Evolutionary conservation across 2,329 filamentous ascomycete genomes (phyloP).

Genomic region (Ustulina deusta): DNA sequence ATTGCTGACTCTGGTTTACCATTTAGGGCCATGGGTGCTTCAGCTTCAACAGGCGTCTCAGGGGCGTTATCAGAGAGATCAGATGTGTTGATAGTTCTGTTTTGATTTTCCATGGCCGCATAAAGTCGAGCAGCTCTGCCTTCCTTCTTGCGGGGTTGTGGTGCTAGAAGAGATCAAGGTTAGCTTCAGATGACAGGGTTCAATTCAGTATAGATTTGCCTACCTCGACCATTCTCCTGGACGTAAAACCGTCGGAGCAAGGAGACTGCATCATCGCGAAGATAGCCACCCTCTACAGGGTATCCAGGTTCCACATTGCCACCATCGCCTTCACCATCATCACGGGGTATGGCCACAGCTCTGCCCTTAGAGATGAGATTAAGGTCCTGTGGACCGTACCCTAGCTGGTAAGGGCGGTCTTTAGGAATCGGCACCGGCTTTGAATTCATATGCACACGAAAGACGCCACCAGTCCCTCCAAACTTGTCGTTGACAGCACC

Average conservation of each 20-base stretch:
- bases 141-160: slow-evolving; percentile 54
- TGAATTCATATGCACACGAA: slow-evolving; percentile 81
- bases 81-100: slow-evolving; percentile 43
- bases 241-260: slow-evolving; percentile 94
- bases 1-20: slow-evolving; percentile 27
- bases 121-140: slow-evolving; percentile 52
- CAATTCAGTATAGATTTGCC: slow-evolving; percentile 43
- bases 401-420: slow-evolving; percentile 49
- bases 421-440: slow-evolving; percentile 52
- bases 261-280: slow-evolving; percentile 92
- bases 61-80: slow-evolving; percentile 47
- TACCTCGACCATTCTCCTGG: slow-evolving; percentile 94
- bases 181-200: slow-evolving; percentile 31
- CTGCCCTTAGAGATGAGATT: slow-evolving; percentile 54
- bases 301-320: slow-evolving; percentile 82
- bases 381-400: slow-evolving; percentile 48
- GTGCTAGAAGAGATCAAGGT: slow-evolving; percentile 42
- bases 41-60: slow-evolving; percentile 44
- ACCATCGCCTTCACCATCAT: slow-evolving; percentile 63
- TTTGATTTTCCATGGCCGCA: slow-evolving; percentile 48
- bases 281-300: slow-evolving; percentile 86
- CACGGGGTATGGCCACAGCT: slow-evolving; percentile 54
- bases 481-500: slow-evolving; percentile 97
- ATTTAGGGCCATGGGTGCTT: slow-evolving; percentile 33
- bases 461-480: slow-evolving; percentile 93